Percentiles rank a stretch among this genome's conserved stretches.
Conservation (phyloP, 1,284 basidiomycete genomes). For the Ustilago trichophora region DNA sequence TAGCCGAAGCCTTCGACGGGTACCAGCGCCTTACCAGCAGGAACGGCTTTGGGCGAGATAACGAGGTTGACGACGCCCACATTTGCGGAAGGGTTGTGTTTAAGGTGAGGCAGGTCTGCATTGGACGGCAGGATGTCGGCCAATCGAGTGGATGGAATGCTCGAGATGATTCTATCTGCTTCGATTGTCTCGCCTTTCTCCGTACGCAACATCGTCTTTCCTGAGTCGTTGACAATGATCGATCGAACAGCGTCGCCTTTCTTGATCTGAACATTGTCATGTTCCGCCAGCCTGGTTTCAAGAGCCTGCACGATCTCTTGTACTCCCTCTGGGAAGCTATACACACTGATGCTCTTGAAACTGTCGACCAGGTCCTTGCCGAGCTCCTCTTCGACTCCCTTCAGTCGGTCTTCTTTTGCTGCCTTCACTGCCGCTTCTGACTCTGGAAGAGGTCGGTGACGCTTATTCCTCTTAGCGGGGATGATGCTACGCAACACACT, state of each 20-base stretch:
- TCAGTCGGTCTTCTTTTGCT: constrained; percentile 22
- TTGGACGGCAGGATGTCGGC: constrained; percentile 24
- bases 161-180: constrained; percentile 67
- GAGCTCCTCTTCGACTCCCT: constrained; percentile 67
- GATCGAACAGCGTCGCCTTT: constrained; percentile 67
- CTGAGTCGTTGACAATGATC: constrained; percentile 72
- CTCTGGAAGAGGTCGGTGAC: constrained; percentile 22
- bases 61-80: constrained; percentile 61
- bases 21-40: constrained; percentile 74
- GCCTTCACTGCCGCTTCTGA: constrained; percentile 24
- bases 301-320: constrained; percentile 75
- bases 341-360: constrained; percentile 75
- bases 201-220: constrained; percentile 6
- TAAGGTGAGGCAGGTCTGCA: constrained; percentile 66
- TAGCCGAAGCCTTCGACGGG: constrained; percentile 90
- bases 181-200: constrained; percentile 13
- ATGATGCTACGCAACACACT: constrained; percentile 77
- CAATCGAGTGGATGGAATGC: constrained; percentile 48
- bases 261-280: constrained; percentile 74
- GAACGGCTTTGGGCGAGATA: constrained; percentile 70
- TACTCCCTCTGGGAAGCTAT: constrained; percentile 82
- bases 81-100: constrained; percentile 64
- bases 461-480: constrained; percentile 37
- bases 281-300: constrained; percentile 69
- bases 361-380: constrained; percentile 69